Evolutionary conservation across 257 asterid species (phyloP), one percentile per base, ranked within the genome.

Genomic region (Gentiana dahurica): DNA sequence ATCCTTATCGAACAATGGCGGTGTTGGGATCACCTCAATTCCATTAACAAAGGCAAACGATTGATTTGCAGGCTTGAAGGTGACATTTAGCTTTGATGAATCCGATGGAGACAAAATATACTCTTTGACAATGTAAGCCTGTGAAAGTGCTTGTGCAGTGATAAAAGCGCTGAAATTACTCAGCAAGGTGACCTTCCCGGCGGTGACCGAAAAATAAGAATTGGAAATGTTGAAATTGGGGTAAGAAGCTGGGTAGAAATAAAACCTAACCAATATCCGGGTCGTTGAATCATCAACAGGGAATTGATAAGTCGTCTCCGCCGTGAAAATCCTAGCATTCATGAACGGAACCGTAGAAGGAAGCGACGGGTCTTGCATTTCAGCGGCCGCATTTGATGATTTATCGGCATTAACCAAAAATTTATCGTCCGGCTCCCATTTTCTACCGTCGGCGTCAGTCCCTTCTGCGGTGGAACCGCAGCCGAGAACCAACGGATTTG

Each of bases 1-100:
- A 2, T 84, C 85, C 3, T 55, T 50, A 4, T 61, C 70, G 12
- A 87, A 87, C 1, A 81, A 8, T 0, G 69, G 54, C 0, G 98
- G 98, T 0, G 81, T 45, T 0, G 81, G 65, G 4, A 88, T 67
- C 10, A 85, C 71, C 76, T 87, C 98, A 6, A 91, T 83, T 8
- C 95, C 98, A 49, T 87, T 91, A 41, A 91, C 63, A 32, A 87
- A 87, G 0, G 94, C 98, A 49, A 91, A 86, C 0, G 95, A 77
- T 1, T 57, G 61, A 36, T 63, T 77, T 3, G 76, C 61, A 1
- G 95, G 98, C 60, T 51, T 78, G 77, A 91, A 74, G 0, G 82
- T 81, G 72, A 87, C 56, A 1, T 66, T 72, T 1, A 91, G 64
- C n/a, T 66, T 65, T 49, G 86, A 51, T 4, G 66, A 57, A 8